Evolutionary conservation across 2,329 filamentous ascomycete species (phyloP).

Genomic region (Lecanicillium sp.): DNA sequence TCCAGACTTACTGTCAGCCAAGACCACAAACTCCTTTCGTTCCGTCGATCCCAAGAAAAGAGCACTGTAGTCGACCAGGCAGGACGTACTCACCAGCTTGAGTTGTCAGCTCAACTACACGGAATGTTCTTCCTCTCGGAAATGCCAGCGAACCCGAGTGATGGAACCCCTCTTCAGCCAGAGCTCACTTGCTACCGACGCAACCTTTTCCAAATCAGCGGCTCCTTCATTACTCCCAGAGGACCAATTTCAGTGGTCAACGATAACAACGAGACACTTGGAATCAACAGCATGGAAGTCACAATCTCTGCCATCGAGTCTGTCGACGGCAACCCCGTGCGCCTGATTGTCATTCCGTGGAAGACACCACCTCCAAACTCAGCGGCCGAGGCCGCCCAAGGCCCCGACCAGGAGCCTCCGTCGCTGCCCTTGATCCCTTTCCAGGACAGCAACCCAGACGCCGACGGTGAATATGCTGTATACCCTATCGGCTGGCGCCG

Average conservation of each 20-base stretch:
- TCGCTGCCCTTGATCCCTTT: conserved; percentile 67
- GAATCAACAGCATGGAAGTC: conserved; percentile 76
- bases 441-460: conserved; percentile 49
- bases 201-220: conserved; percentile 93
- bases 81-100: conserved; percentile 53
- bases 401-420: conserved; percentile 75
- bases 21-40: conserved; percentile 53
- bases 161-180: conserved; percentile 55
- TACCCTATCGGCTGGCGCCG: conserved; percentile 94
- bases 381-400: conserved; percentile 56
- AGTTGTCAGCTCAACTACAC: conserved; percentile 66
- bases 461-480: conserved; percentile 75
- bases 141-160: conserved; percentile 56
- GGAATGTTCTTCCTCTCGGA: conserved; percentile 88
- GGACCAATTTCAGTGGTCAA: conserved; percentile 73
- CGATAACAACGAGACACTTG: conserved; percentile 76
- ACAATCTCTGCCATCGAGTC: conserved; percentile 90
- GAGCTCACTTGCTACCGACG: conserved; percentile 94
- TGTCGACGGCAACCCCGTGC: conserved; percentile 83
- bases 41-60: conserved; percentile 51
- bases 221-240: conserved; percentile 73
- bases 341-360: conserved; percentile 95
- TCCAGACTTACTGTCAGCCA: conserved; percentile 51
- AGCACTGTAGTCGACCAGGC: conserved; percentile 52
- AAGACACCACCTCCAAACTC: conserved; percentile 79